These are phyloP conservation scores for Nicotiana undulata DNA, from an alignment of 257 asterid genomes.

Conservation along the genomic window DNA sequence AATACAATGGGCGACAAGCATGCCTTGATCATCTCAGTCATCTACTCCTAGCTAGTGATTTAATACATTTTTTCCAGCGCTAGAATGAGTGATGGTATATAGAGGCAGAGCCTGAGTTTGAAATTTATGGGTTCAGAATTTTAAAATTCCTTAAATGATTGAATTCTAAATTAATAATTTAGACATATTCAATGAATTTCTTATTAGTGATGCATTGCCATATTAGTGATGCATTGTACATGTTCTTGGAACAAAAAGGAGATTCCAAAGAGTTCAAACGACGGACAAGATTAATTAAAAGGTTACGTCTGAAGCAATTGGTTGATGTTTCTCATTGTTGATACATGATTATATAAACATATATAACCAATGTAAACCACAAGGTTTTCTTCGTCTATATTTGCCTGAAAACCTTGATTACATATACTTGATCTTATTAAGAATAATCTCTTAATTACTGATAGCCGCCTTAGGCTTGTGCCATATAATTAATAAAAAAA, in stretches of 20 bases:
- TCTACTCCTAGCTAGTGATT: neutral
- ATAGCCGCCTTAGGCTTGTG: neutral
- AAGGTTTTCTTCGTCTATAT: neutral
- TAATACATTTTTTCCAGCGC: neutral
- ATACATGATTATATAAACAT: neutral
- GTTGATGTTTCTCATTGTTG: neutral
- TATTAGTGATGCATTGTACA: neutral
- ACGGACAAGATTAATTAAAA: neutral
- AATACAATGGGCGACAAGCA: neutral
- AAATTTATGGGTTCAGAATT: no score
- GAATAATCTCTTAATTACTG: neutral
- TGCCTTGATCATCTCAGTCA: neutral
- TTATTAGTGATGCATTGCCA: no score
- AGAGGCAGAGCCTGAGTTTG: no score
- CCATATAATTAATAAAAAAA: neutral
- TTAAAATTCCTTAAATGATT: no score
- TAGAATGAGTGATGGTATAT: neutral
- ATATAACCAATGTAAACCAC: neutral
- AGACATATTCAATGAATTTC: no score
- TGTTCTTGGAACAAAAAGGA: neutral
- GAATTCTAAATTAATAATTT: no score
- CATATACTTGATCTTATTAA: neutral
- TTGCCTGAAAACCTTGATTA: neutral
- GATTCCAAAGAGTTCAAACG: neutral
- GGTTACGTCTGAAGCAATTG: neutral